Evolutionary conservation across 2,329 filamentous ascomycete species (phyloP).

Genomic region (Fusarium austroafricanum): DNA sequence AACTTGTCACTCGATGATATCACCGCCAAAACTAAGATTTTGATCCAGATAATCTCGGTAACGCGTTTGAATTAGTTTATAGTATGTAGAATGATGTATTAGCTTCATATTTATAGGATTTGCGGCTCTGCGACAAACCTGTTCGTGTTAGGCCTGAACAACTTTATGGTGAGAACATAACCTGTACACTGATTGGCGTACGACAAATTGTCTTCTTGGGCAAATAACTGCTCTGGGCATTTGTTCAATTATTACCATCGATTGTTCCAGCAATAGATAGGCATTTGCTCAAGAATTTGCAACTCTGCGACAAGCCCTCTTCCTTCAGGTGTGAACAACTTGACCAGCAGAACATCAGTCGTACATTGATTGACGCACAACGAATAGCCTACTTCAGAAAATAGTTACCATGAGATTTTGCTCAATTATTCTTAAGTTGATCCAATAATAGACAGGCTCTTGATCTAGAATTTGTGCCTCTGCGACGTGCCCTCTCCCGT

Average conservation of each 20-base stretch:
- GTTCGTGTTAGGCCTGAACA: background rate
- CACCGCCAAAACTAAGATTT: background rate
- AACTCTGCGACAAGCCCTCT: too few species aligned
- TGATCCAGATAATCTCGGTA: accelerated
- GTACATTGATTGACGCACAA: too few species aligned
- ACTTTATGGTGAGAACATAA: background rate
- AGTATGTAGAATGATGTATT: accelerated
- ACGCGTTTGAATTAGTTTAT: accelerated
- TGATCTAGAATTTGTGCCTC: background rate
- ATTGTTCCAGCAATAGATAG: too few species aligned
- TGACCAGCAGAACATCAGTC: too few species aligned
- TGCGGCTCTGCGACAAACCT: background rate
- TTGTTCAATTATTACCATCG: accelerated
- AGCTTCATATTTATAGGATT: background rate
- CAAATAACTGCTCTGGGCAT: too few species aligned
- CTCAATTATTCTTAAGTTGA: too few species aligned
- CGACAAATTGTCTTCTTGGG: background rate
- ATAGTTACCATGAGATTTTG: too few species aligned
- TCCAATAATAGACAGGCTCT: too few species aligned
- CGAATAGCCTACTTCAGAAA: too few species aligned
- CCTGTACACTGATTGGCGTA: background rate
- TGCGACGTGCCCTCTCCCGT: background rate
- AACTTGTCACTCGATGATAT: constrained; percentile 3
- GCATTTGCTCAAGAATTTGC: too few species aligned
- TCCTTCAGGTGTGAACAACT: too few species aligned